Evolutionary conservation across 192 early-diverging fungal genomes (phyloP), one percentile per base, ranked within the genome.

Genomic region (Podila epicladia): DNA sequence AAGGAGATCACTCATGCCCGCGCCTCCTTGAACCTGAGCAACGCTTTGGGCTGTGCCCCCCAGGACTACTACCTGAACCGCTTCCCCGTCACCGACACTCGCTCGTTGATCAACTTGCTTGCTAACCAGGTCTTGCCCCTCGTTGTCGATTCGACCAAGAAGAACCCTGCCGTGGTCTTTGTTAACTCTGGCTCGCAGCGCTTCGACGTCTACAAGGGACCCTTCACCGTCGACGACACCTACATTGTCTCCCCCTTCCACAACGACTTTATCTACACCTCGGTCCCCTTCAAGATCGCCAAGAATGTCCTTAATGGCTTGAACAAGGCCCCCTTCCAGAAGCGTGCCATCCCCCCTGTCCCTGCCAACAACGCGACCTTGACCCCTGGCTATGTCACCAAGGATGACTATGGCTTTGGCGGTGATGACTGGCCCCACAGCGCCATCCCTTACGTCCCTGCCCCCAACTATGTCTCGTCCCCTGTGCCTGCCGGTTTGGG

Each of bases 361-460:
- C 38, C 41, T 62, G 58, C 74, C 62, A 62, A 15, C 38, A 82
- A 82, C 57, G 48, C 48, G 4, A 72, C 62, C 9, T 58, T 83
- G 60, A 87, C 85, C 9, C 75, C 83, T 2, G 88, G 88, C 9
- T 86, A 85, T 48, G 75, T 82, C 11, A 89, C 88, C 64, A 83
- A 74, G 55, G 88, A 88, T 49, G 86, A 87, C 45, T 73, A 85
- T 57, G 82, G 84, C 8, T 83, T 71, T 35, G 78, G 84, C 37
- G 87, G 87, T 31, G 88, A 89, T 58, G 88, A 89, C 67, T 87
- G 82, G 57, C 50, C 72, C 28, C 86, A 87, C 65, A 82, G 67
- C 28, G 7, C 82, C 4, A 72, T 83, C 37, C 82, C 87, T 55
- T 82, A 82, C 38, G 49, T 87, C 45, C 0, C 28, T 8, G 35